Conservation (phyloP, 495 filamentous ascomycete species). For the Viridothelium virens region DNA sequence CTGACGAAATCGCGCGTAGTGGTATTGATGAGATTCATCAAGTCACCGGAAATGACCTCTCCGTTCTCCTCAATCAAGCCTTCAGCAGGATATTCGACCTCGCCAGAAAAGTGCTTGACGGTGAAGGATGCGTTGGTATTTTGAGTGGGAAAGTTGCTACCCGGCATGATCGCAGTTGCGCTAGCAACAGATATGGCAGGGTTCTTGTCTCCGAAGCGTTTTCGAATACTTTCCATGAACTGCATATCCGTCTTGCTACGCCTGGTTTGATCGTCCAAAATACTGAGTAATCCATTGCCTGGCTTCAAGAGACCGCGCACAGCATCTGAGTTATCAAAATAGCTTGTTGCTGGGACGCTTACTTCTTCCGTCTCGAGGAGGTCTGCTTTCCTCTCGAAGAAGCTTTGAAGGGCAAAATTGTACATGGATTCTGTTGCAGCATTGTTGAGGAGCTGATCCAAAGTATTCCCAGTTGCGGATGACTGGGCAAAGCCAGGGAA, state of each 20-base stretch:
- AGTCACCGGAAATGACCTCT: slow-evolving; percentile 87
- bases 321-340: slow-evolving; percentile 94
- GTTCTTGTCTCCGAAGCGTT: slow-evolving; percentile 90
- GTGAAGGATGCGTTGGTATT: slow-evolving; percentile 72
- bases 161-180: slow-evolving; percentile 58
- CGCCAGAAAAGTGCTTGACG: slow-evolving; percentile 89
- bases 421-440: slow-evolving; percentile 85
- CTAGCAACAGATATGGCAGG: slow-evolving; percentile 72
- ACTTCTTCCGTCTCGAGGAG: slow-evolving; percentile 90
- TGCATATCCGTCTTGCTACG: slow-evolving; percentile 82
- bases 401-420: slow-evolving; percentile 86
- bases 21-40: slow-evolving; percentile 88
- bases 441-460: slow-evolving; percentile 93
- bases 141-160: slow-evolving; percentile 74
- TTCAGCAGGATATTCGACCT: slow-evolving; percentile 86
- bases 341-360: slow-evolving; percentile 77
- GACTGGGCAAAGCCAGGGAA: slow-evolving; percentile 91
- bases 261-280: slow-evolving; percentile 88
- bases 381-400: slow-evolving; percentile 89
- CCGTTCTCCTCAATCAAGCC: slow-evolving; percentile 90
- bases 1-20: slow-evolving; percentile 81
- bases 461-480: slow-evolving; percentile 67
- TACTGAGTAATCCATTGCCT: slow-evolving; percentile 85
- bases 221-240: slow-evolving; percentile 78
- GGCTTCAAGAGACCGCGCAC: slow-evolving; percentile 84